Evolutionary conservation across 352 stramenopile genomes (phyloP).

Genomic region (Phytopythium ostracodes): DNA sequence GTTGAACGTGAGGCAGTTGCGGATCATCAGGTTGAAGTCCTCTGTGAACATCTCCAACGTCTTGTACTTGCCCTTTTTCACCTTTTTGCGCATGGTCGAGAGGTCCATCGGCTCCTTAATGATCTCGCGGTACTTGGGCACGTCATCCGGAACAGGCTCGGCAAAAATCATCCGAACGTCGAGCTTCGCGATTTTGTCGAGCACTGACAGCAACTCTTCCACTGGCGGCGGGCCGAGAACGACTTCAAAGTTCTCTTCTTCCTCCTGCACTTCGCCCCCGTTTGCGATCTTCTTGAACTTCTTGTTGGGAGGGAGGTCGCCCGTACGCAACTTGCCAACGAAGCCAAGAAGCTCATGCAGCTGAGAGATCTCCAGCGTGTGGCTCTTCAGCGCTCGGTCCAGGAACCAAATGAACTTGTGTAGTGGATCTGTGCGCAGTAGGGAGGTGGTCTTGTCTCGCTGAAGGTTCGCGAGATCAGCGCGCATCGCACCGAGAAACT

Average conservation of each 20-base stretch:
- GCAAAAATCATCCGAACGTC: slow-evolving; percentile 81
- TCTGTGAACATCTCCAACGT: slow-evolving; percentile 69
- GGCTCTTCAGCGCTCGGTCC: slow-evolving; percentile 74
- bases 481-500: slow-evolving; percentile 76
- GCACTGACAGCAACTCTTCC: slow-evolving; percentile 55
- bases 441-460: slow-evolving; percentile 67
- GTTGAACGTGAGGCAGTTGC: slow-evolving; percentile 87
- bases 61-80: slow-evolving; percentile 78
- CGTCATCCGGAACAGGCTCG: slow-evolving; percentile 78
- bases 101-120: slow-evolving; percentile 87
- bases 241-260: slow-evolving; percentile 81
- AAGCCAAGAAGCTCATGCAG: slow-evolving; percentile 69
- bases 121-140: slow-evolving; percentile 79
- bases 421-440: slow-evolving; percentile 69
- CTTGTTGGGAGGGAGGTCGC: slow-evolving; percentile 70
- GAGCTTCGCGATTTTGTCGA: slow-evolving; percentile 80
- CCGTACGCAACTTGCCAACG: slow-evolving; percentile 62
- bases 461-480: slow-evolving; percentile 78
- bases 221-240: slow-evolving; percentile 70
- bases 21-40: slow-evolving; percentile 86
- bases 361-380: slow-evolving; percentile 59
- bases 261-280: slow-evolving; percentile 45
- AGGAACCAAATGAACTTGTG: slow-evolving; percentile 90
- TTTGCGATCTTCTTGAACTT: slow-evolving; percentile 64
- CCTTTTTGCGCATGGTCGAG: slow-evolving; percentile 79